Percentiles rank a stretch among this genome's conserved stretches.
Conservation (phyloP, 352 stramenopile genomes). For the Globisporangium apiculatum region DNA sequence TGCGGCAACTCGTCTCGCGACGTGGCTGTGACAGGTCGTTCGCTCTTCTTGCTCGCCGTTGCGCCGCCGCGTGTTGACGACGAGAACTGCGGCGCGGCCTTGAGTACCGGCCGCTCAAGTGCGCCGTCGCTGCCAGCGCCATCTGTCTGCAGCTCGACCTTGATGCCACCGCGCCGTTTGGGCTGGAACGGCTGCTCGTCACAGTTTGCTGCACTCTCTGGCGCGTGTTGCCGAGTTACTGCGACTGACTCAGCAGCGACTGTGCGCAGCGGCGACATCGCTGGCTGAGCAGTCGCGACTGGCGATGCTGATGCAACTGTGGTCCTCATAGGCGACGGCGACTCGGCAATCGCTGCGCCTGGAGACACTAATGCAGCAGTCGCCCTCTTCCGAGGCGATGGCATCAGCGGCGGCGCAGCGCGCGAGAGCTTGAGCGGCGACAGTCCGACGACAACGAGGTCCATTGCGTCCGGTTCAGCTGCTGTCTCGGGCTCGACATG, state of each 20-base stretch:
- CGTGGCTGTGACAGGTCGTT: not conserved
- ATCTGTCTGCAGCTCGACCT: slow-evolving; percentile 8
- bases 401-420: not conserved
- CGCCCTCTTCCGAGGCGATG: slow-evolving; percentile 9
- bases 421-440: slow-evolving; percentile 27
- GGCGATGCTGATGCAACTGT: not conserved
- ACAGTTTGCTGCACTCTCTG: not conserved
- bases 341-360: not conserved
- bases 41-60: slow-evolving; percentile 2
- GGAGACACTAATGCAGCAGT: not conserved
- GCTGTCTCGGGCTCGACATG: slow-evolving; percentile 1
- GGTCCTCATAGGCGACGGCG: not conserved
- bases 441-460: slow-evolving; percentile 31
- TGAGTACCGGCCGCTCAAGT: slow-evolving; percentile 4
- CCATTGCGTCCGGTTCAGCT: slow-evolving; percentile 8
- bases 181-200: slow-evolving; percentile 1
- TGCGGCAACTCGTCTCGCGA: not conserved
- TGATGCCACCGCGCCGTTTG: slow-evolving; percentile 13
- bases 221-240: not conserved
- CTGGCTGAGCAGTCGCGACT: not conserved
- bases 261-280: too few species aligned
- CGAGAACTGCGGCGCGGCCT: slow-evolving; percentile 8
- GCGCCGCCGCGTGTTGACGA: not conserved
- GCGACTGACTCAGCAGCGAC: not conserved
- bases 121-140: not conserved